Evolutionary conservation across 176 grass and related monocot species (phyloP), one percentile per base, ranked within the genome.

Genomic region (Avena insularis): DNA sequence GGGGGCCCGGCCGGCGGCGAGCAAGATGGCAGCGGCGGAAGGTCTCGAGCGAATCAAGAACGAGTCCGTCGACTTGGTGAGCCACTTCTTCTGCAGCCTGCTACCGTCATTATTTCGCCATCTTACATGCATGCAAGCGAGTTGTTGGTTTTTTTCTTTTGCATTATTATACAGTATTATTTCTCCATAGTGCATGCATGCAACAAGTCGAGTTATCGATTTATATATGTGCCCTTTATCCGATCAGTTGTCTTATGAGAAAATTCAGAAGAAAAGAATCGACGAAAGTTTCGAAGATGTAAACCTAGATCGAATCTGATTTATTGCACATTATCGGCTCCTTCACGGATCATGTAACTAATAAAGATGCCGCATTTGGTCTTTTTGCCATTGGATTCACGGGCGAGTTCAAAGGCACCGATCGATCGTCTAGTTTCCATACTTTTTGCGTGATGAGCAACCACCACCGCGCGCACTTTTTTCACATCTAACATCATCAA

Each of bases 1-100:
- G 78, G 64, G 33, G 35, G 12, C 68, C 35, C 55, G 12, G 64
- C 64, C 57, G 77, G 12, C 29, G 31, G 55, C n/a, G 45, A 14
- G 10, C 12, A 27, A 45, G 54, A 77, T 60, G 73, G 61, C 20
- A 3, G 43, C 46, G 40, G 84, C 69, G 20, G 84, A 71, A 73
- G 84, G 71, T 60, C 84, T 95, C 19, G 93, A 95, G 59, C 84
- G 91, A 11, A 98, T 98, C 88, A 94, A 85, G 90, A 94, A 98
- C 55, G 96, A 98, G 60, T 83, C 89, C 3, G 89, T 94, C 71
- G 93, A 98, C 88, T 87, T 98, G 96, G 96, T 98, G 86, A 89
- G 91, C 20, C 7, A 76, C 8, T 29, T 51, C 40, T 43, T 71
- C 9, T 36, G 16, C 8, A 16, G 8, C 17, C 49, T 12, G 9